A percentile compares a stretch with the other conserved stretches of the same genome.
These are phyloP conservation scores for Hypoxylon fuscum DNA, from an alignment of 495 filamentous ascomycete genomes.

Conservation along the genomic window DNA sequence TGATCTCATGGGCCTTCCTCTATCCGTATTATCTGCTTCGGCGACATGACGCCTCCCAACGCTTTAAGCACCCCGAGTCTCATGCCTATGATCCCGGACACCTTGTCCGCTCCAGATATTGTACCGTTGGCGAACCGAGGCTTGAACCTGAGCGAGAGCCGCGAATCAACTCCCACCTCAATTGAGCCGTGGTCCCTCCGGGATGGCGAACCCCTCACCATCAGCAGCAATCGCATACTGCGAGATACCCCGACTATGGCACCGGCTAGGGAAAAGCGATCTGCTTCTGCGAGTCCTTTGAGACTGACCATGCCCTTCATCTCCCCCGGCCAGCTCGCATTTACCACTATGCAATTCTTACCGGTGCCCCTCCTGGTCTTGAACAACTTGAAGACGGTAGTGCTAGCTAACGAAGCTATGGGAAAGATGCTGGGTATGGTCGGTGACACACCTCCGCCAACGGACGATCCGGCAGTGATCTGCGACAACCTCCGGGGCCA, in stretches of 20 bases:
- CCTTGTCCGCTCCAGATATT: constrained; percentile 21
- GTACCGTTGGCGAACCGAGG: constrained; percentile 11
- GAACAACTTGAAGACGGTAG: constrained; percentile 67
- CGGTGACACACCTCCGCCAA: constrained; percentile 33
- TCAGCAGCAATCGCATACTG: constrained; percentile 7
- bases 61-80: constrained; percentile 25
- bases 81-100: constrained; percentile 24
- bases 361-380: constrained; percentile 73
- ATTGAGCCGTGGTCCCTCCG: constrained; percentile 12
- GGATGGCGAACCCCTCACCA: constrained; percentile 22
- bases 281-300: constrained; percentile 47
- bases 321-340: constrained; percentile 59
- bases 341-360: constrained; percentile 73
- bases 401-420: constrained; percentile 78
- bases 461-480: constrained; percentile 42
- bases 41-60: constrained; percentile 38
- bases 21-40: constrained; percentile 29
- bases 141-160: constrained; percentile 22
- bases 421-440: constrained; percentile 66
- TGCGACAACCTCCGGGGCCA: constrained; percentile 62
- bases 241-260: constrained; percentile 29
- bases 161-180: constrained; percentile 6
- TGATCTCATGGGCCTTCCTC: constrained; percentile 34
- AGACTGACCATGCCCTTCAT: constrained; percentile 50
- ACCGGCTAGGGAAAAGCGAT: constrained; percentile 30